Conservation (phyloP, 371 early-diverging fungal genomes). For the Syncephalastrum racemosum region DNA sequence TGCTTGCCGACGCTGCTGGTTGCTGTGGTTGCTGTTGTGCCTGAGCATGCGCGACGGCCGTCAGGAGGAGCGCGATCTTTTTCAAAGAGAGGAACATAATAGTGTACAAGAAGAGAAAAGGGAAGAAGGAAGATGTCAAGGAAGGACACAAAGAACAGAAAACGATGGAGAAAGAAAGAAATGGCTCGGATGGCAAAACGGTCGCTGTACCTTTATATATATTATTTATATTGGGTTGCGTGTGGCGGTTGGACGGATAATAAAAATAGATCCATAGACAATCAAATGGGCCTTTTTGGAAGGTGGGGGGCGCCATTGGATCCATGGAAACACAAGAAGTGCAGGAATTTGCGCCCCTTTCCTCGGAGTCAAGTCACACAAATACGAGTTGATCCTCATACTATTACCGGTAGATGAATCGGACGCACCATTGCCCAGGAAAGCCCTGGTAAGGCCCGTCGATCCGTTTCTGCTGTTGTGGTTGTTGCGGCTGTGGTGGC, state of each 20-base stretch:
- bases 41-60: not conserved
- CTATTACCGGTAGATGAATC: slow-evolving; percentile 18
- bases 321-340: slow-evolving; percentile 6
- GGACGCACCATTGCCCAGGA: slow-evolving; percentile 16
- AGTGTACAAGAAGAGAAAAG: not conserved
- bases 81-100: not conserved
- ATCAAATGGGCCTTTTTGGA: too few relatives aligned
- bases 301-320: not conserved
- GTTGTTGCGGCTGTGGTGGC: too few relatives aligned
- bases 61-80: not conserved
- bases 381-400: too few relatives aligned
- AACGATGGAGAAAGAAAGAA: not conserved
- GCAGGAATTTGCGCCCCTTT: slow-evolving; percentile 2
- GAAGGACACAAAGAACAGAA: not conserved
- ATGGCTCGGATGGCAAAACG: too few relatives aligned
- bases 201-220: not conserved
- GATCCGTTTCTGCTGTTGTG: not conserved
- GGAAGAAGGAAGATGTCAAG: not conserved
- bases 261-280: too few relatives aligned
- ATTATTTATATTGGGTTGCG: too few relatives aligned
- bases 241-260: too few relatives aligned
- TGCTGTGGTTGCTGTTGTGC: not conserved
- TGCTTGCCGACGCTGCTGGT: too few relatives aligned
- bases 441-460: not conserved
- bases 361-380: slow-evolving; percentile 2